Base-by-base conservation (phyloP, 441 rosid genomes). In the Populus hybrid region DNA sequence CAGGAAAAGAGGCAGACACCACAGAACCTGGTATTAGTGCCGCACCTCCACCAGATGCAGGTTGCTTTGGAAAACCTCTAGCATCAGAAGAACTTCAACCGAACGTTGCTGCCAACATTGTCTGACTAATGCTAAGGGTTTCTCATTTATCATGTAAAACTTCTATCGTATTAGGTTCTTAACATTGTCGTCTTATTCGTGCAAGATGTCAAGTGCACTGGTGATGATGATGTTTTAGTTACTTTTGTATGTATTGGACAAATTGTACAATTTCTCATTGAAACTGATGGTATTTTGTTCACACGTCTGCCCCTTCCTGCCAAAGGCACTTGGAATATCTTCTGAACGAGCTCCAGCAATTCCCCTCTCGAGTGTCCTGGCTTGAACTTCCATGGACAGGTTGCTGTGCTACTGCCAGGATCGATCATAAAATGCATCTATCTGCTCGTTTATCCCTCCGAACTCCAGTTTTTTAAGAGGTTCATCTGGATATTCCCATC, bases 1-100 rank as follows among this genome's bases (percentile, higher is more conserved):
- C 71, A 76, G 69, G 71, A 11, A 89, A 86, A 82, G 73, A 38
- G 78, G 65, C 78, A 28, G 90, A 85, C 46, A 82, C 82, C 78
- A 74, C 77, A 67, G 77, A 84, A 57, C 71, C 82, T 69, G 82
- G 80, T 78, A 72, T 80, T 68, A 32, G 72, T 38, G 74, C 83
- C 57, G 84, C 79, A 76, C 70, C 81, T 72, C 81, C 82, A 53
- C 76, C 79, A 3, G 87, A 76, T 38, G 71, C 81, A 10, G 77
- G 82, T 72, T 80, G 79, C 53, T 74, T 76, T 67, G 84, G 84
- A 53, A 87, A 88, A 76, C 71, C 86, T 50, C 74, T 81, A 32
- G 71, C 80, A 61, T 74, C 75, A 67, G 79, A 72, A 40, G 74
- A 86, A 82, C 71, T 75, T 70, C 82, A 84, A 70, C 77, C 75